Percentiles rank a stretch among this genome's conserved stretches.
Conservation (phyloP, 2,329 filamentous ascomycete species). For the Ophiostoma sp. region DNA sequence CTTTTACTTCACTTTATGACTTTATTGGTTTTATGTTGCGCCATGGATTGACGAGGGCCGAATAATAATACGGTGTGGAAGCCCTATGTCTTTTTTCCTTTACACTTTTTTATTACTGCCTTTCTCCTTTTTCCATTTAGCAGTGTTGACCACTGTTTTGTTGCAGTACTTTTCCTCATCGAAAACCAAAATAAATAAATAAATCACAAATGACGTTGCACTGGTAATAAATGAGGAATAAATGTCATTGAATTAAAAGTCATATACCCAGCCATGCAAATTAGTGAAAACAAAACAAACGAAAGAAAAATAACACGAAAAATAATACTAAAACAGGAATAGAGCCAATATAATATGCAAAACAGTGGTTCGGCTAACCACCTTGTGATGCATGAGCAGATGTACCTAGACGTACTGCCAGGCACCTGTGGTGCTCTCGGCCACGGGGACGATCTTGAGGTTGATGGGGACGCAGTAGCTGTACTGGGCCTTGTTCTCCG, state of each 20-base stretch:
- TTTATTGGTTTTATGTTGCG: neutral
- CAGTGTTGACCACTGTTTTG: conserved; percentile 5
- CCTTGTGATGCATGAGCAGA: neutral
- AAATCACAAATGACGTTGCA: neutral
- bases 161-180: neutral
- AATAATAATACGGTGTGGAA: neutral
- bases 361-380: neutral
- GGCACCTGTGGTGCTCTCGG: conserved; percentile 28
- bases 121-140: neutral
- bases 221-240: neutral
- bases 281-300: neutral
- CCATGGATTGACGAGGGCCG: neutral
- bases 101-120: neutral
- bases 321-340: neutral
- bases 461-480: conserved; percentile 31
- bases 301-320: neutral
- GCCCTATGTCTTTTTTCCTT: neutral
- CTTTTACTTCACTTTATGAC: neutral
- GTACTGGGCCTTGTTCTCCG: conserved; percentile 29
- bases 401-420: conserved; percentile 33
- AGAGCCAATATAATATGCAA: neutral
- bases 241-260: neutral
- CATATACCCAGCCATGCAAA: neutral
- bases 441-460: conserved; percentile 30
- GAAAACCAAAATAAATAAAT: neutral